Conservation (phyloP, 2,329 filamentous ascomycete genomes). For the Aspergillus clavatus region DNA sequence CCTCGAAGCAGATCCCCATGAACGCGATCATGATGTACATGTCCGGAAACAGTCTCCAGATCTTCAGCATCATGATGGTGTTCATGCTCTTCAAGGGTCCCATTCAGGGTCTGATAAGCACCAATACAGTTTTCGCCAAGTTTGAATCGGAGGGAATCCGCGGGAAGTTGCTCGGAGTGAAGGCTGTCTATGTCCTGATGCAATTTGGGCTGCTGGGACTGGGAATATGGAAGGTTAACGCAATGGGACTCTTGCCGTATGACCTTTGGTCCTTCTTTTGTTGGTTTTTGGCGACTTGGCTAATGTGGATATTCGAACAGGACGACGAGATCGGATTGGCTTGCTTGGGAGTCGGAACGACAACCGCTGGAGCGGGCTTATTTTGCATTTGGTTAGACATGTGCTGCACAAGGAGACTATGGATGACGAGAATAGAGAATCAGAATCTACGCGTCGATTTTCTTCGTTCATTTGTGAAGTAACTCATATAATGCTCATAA, state of each 20-base stretch:
- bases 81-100: slow-evolving; percentile 99
- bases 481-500: not conserved
- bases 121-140: slow-evolving; percentile 82
- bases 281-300: not conserved
- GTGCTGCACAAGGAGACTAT: too few relatives aligned
- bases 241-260: slow-evolving; percentile 89
- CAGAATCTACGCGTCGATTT: too few relatives aligned
- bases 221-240: slow-evolving; percentile 94
- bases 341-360: slow-evolving; percentile 85
- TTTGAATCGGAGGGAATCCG: slow-evolving; percentile 81
- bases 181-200: slow-evolving; percentile 81
- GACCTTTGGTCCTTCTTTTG: slow-evolving; percentile 33
- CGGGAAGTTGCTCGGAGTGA: slow-evolving; percentile 71
- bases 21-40: slow-evolving; percentile 99
- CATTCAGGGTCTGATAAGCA: slow-evolving; percentile 73
- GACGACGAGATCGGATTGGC: slow-evolving; percentile 93
- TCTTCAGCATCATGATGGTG: slow-evolving; percentile 99
- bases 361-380: slow-evolving; percentile 63
- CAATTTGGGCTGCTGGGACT: slow-evolving; percentile 78
- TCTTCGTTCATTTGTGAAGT: too few relatives aligned
- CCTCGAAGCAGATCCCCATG: slow-evolving; percentile 93
- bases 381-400: slow-evolving; percentile 53
- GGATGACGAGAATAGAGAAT: too few relatives aligned
- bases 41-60: slow-evolving; percentile 96
- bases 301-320: slow-evolving; percentile 41